These are phyloP conservation scores for Sisymbrium irio DNA, from an alignment of 345 rosid species.

Conservation along the genomic window DNA sequence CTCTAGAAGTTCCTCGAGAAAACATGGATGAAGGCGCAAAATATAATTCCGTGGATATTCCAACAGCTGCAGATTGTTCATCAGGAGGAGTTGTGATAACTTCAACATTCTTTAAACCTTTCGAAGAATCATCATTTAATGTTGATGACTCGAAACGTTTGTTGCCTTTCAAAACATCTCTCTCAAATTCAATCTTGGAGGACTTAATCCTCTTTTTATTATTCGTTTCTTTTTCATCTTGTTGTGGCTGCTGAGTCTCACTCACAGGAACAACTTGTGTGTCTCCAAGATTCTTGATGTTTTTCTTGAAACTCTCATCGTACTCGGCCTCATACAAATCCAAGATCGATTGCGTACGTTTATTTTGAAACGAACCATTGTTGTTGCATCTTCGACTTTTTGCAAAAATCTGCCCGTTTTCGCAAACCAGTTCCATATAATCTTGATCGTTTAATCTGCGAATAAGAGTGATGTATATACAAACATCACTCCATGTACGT, in stretches of 20 bases:
- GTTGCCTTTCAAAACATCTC: background rate
- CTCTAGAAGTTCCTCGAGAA: constrained; percentile 23
- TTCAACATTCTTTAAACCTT: background rate
- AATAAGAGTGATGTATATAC: background rate
- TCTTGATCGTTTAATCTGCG: constrained; percentile 48
- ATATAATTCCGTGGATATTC: constrained; percentile 25
- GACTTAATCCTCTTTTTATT: background rate
- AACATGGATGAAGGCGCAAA: constrained; percentile 21
- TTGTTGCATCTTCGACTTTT: constrained; percentile 14
- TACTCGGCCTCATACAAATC: constrained; percentile 31
- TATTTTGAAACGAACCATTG: constrained; percentile 4
- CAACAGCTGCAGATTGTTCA: constrained; percentile 54
- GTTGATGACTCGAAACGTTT: constrained; percentile 12
- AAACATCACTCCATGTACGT: background rate
- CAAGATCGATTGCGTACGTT: constrained; percentile 23
- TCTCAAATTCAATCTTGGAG: background rate
- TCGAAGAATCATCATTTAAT: background rate
- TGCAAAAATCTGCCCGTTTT: constrained; percentile 34
- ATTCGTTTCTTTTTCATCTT: background rate
- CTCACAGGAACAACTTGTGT: constrained; percentile 35
- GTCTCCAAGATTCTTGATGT: constrained; percentile 20
- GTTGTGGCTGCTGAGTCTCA: constrained; percentile 13
- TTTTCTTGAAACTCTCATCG: constrained; percentile 22
- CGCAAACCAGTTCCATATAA: constrained; percentile 43
- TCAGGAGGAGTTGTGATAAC: constrained; percentile 40